A percentile compares a stretch with the other conserved stretches of the same genome.
These are phyloP conservation scores for Trametes gibbosa DNA, from an alignment of 768 basidiomycete genomes.

Conservation along the genomic window DNA sequence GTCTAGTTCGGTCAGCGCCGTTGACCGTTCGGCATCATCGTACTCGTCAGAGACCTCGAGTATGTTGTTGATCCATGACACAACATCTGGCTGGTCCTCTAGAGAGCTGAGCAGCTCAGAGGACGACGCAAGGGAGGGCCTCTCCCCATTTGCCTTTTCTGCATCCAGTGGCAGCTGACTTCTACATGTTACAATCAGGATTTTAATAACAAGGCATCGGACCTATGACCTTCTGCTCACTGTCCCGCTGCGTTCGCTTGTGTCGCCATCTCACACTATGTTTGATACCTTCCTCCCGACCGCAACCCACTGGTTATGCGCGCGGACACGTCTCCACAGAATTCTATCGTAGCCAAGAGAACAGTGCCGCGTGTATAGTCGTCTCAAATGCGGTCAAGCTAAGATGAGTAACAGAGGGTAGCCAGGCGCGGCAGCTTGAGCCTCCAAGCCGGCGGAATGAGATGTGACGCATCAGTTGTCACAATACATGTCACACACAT, in stretches of 20 bases:
- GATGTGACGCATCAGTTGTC: not conserved
- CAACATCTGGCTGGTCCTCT: slow-evolving; percentile 25
- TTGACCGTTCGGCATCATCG: slow-evolving; percentile 6
- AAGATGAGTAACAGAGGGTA: not conserved
- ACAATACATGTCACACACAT: not conserved
- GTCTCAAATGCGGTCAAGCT: too few relatives aligned
- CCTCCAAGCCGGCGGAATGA: not conserved
- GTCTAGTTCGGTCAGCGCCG: slow-evolving; percentile 51
- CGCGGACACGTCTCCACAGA: too few relatives aligned
- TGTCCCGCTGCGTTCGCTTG: slow-evolving; percentile 1
- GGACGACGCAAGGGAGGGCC: slow-evolving; percentile 4
- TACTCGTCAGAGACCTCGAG: slow-evolving; percentile 20
- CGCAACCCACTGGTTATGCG: not conserved
- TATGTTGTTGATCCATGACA: slow-evolving; percentile 33
- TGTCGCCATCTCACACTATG: slow-evolving; percentile 1
- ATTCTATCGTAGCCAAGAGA: too few relatives aligned
- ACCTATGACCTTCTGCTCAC: slow-evolving; percentile 17
- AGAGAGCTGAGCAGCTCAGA: slow-evolving; percentile 23
- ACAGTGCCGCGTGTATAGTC: too few relatives aligned
- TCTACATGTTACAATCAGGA: slow-evolving; percentile 12
- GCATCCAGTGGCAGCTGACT: not conserved
- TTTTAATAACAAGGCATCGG: slow-evolving; percentile 13
- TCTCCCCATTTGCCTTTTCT: not conserved
- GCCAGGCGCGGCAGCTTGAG: too few relatives aligned
- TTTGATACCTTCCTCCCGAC: not conserved